phyloP scores from a whole-genome alignment of 129 eudicot species.

The Saposhnikovia divaricata region DNA sequence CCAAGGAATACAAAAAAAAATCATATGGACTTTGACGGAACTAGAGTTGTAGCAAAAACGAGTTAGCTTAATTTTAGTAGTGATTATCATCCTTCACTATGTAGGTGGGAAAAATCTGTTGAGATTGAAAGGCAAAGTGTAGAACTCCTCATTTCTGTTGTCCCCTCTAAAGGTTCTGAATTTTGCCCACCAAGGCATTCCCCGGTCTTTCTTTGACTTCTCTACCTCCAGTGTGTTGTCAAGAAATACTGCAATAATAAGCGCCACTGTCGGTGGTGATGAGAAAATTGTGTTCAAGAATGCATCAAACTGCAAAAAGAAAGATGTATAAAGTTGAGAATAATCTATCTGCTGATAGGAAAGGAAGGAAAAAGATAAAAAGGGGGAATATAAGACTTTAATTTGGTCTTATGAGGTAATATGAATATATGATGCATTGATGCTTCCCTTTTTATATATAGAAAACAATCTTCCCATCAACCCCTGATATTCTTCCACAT shows the following conservation, averaged over 20 bases:
- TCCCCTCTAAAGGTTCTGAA: conserved; percentile 63
- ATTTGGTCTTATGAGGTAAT: conserved; percentile 1
- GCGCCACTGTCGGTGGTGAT: conserved; percentile 46
- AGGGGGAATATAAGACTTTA: neutral
- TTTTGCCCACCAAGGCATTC: conserved; percentile 82
- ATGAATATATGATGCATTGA: neutral
- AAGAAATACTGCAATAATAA: conserved; percentile 50
- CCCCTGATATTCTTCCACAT: neutral
- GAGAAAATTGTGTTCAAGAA: conserved; percentile 47
- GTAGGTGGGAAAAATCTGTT: conserved; percentile 65
- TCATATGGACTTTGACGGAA: neutral
- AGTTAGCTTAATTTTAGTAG: neutral
- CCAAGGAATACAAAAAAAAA: neutral
- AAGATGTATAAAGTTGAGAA: neutral
- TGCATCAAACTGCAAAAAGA: conserved; percentile 49
- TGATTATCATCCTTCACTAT: conserved; percentile 12
- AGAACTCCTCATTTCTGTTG: conserved; percentile 60
- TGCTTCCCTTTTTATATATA: neutral
- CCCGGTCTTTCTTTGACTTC: conserved; percentile 56
- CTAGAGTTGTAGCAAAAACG: neutral
- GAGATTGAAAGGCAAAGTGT: conserved; percentile 61
- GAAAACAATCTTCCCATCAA: neutral
- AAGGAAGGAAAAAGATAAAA: neutral
- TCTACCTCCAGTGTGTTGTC: conserved; percentile 67
- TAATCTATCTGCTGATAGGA: neutral